phyloP scores from a whole-genome alignment of 1,284 basidiomycete species.

The Ceratobasidium theobromae region DNA sequence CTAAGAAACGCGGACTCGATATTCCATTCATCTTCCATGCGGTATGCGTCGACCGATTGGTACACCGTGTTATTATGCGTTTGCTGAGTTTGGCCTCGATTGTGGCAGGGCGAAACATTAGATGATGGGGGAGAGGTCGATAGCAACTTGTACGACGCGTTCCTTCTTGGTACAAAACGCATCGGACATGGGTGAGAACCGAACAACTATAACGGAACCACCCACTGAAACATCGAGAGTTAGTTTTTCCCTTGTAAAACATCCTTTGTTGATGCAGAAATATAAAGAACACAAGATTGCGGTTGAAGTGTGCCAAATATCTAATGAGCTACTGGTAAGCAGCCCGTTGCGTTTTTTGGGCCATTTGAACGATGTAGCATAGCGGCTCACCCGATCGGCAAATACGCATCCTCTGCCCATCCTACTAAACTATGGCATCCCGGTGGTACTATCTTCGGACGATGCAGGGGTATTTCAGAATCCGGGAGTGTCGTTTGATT shows the following conservation, averaged over 20 bases:
- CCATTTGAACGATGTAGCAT: not conserved
- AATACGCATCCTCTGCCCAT: constrained; percentile 38
- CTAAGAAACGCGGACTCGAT: constrained; percentile 58
- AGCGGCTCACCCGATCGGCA: constrained; percentile 37
- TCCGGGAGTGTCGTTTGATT: constrained; percentile 38
- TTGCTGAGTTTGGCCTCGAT: constrained; percentile 66
- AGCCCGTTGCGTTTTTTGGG: too few relatives aligned
- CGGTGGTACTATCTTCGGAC: constrained; percentile 41
- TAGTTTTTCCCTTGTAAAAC: constrained; percentile 40
- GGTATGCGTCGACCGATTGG: constrained; percentile 50
- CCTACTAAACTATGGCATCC: constrained; percentile 40
- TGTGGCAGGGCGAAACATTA: not conserved
- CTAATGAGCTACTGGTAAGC: not conserved
- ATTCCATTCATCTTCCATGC: constrained; percentile 80
- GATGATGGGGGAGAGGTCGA: constrained; percentile 15
- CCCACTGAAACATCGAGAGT: not conserved
- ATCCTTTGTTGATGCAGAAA: constrained; percentile 42
- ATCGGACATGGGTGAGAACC: constrained; percentile 12
- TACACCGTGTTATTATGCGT: too few relatives aligned
- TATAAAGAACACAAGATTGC: constrained; percentile 24
- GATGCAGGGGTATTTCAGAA: constrained; percentile 44
- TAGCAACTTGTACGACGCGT: constrained; percentile 23
- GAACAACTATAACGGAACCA: not conserved
- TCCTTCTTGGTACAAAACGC: constrained; percentile 20
- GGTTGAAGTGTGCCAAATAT: not conserved